Conservation (phyloP, 257 asterid species). For the Solanum bukasovii region DNA sequence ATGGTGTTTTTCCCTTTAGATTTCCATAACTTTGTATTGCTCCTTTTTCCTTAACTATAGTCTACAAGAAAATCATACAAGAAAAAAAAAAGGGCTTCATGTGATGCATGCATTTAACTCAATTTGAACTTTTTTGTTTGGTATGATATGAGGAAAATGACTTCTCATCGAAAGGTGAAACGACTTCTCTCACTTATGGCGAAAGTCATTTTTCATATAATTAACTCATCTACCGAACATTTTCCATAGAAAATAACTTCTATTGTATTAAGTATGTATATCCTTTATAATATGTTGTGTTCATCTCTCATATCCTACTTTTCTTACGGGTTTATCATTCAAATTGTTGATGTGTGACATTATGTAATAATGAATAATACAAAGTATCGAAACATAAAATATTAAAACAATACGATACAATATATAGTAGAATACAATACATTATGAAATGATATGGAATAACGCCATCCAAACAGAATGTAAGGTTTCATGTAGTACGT, state of each 20-base stretch:
- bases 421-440: too few relatives aligned
- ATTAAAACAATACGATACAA: neutral
- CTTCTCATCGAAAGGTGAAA: too few relatives aligned
- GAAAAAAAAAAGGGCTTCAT: slow-evolving; percentile 13
- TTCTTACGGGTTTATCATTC: too few relatives aligned
- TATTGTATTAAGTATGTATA: neutral
- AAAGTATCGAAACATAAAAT: neutral
- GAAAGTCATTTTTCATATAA: neutral
- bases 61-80: too few relatives aligned
- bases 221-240: neutral
- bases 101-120: slow-evolving; percentile 29
- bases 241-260: neutral
- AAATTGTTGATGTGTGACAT: neutral
- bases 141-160: neutral
- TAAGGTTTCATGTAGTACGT: slow-evolving; percentile 12
- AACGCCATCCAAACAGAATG: neutral
- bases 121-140: neutral
- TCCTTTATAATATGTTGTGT: neutral
- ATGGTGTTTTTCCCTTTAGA: slow-evolving; percentile 15
- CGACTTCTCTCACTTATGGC: neutral
- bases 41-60: slow-evolving; percentile 16
- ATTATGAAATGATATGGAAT: neutral
- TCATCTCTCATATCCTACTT: neutral
- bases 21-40: slow-evolving; percentile 30
- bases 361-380: too few relatives aligned